Conservation (phyloP, 2,329 filamentous ascomycete species). For the Anthostomella pinea region DNA sequence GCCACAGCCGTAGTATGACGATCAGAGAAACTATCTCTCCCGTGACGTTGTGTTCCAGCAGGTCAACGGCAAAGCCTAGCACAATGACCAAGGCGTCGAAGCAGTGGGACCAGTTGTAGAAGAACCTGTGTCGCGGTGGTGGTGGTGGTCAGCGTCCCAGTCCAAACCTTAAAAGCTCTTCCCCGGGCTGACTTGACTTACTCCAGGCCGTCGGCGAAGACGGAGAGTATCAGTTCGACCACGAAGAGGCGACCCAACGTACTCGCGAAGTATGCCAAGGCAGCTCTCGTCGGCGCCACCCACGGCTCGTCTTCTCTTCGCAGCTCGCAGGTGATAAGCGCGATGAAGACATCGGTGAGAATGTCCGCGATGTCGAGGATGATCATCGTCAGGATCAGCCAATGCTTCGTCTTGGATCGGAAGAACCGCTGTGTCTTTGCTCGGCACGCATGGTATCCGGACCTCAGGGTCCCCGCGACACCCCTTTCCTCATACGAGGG, state of each 20-base stretch:
- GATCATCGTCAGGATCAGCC: slow-evolving; percentile 42
- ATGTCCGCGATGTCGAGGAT: slow-evolving; percentile 45
- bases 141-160: slow-evolving; percentile 1
- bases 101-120: slow-evolving; percentile 57
- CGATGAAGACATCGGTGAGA: slow-evolving; percentile 46
- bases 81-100: slow-evolving; percentile 65
- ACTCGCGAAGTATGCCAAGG: slow-evolving; percentile 51
- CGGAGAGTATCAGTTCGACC: slow-evolving; percentile 54
- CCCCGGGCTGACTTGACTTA: too few species aligned
- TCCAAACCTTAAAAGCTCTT: too few species aligned
- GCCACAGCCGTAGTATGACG: slow-evolving; percentile 64
- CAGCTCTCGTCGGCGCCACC: slow-evolving; percentile 36
- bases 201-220: slow-evolving; percentile 61
- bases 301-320: slow-evolving; percentile 38
- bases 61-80: slow-evolving; percentile 58
- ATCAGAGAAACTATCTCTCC: slow-evolving; percentile 66
- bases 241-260: slow-evolving; percentile 64
- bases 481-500: too few species aligned
- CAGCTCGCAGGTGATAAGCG: slow-evolving; percentile 47
- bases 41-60: slow-evolving; percentile 56
- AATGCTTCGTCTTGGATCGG: slow-evolving; percentile 43
- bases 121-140: slow-evolving; percentile 43
- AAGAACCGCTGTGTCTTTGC: slow-evolving; percentile 23
- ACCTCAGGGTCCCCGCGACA: slow-evolving; percentile 10
- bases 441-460: slow-evolving; percentile 11